Evolutionary conservation across 1,284 basidiomycete species (phyloP), one percentile per base, ranked within the genome.

Genomic region (Melanopsichium pennsylvanicum): DNA sequence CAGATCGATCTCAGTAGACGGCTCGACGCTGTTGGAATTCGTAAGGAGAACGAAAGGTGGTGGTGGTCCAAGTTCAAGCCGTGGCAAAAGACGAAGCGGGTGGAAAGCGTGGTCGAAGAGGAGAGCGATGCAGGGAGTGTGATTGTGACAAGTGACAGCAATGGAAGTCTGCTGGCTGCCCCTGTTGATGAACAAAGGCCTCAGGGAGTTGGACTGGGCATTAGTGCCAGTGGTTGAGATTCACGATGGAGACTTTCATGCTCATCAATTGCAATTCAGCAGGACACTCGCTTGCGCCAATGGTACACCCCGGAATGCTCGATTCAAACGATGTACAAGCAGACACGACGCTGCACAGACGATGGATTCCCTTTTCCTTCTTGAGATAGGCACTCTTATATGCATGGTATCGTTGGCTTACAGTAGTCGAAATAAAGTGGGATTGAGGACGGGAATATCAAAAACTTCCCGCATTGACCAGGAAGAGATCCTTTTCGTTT

Each of bases 401-500:
- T n/a, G n/a, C n/a, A n/a, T n/a, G n/a, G n/a, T n/a, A n/a, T n/a
- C n/a, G n/a, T n/a, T n/a, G n/a, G n/a, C n/a, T n/a, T n/a, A n/a
- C n/a, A n/a, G n/a, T n/a, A n/a, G n/a, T n/a, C n/a, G n/a, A n/a
- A n/a, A n/a, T n/a, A n/a, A n/a, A n/a, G n/a, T n/a, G n/a, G n/a
- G n/a, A n/a, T n/a, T n/a, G n/a, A n/a, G n/a, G n/a, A n/a, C n/a
- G n/a, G 27, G 13, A 29, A 29, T 8, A 8, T 36, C 38, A 81
- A 26, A 81, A 79, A 11, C 71, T 66, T 13, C 73, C 76, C 3
- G 75, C 72, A 16, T 70, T 72, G 31, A 68, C 67, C 5, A 82
- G 42, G 81, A 97, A 97, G 64, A 97, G 76, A 69, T 84, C 85
- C 15, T 83, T 83, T 80, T 97, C 93, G 78, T 96, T 90, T 62